Evolutionary conservation across 768 basidiomycete species (phyloP).

Genomic region (Candolleomyces aberdarensis): DNA sequence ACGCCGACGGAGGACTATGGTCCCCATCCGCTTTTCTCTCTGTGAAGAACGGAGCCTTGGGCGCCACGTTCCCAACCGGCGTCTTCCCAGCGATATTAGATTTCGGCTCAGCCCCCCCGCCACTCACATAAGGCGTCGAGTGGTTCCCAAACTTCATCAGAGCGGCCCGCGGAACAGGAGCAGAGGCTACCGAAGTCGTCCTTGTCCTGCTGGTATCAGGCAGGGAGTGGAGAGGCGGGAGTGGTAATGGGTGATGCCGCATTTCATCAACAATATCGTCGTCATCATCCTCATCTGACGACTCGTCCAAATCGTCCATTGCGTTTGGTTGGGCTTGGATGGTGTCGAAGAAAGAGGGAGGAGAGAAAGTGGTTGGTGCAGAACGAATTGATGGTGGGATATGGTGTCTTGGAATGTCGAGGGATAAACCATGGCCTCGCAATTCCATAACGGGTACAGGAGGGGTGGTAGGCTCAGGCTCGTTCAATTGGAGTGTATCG

Average conservation of each 20-base stretch:
- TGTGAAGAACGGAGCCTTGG: slow-evolving; percentile 43
- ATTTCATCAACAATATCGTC: slow-evolving; percentile 28
- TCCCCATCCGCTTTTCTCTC: slow-evolving; percentile 39
- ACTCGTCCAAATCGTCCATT: slow-evolving; percentile 65
- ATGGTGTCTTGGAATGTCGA: slow-evolving; percentile 45
- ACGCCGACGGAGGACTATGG: slow-evolving; percentile 34
- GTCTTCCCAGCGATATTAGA: slow-evolving; percentile 32
- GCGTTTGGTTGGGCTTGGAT: slow-evolving; percentile 68
- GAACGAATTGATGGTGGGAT: slow-evolving; percentile 49
- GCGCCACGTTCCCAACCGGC: slow-evolving; percentile 53
- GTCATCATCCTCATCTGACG: slow-evolving; percentile 45
- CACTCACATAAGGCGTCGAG: slow-evolving; percentile 61
- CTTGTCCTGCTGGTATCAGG: slow-evolving; percentile 12
- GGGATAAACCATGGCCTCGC: slow-evolving; percentile 27
- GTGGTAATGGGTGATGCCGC: slow-evolving; percentile 17
- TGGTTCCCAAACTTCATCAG: slow-evolving; percentile 68
- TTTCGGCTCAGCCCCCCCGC: slow-evolving; percentile 8
- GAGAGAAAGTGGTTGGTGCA: slow-evolving; percentile 62
- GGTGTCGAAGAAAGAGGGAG: slow-evolving; percentile 72
- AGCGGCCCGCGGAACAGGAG: slow-evolving; percentile 31
- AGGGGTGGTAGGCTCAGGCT: slow-evolving; percentile 43
- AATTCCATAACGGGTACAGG: slow-evolving; percentile 35
- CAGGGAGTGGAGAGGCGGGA: slow-evolving; percentile 9
- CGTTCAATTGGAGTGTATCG: slow-evolving; percentile 34
- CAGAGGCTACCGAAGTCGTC: slow-evolving; percentile 33